Evolutionary conservation across 1,284 basidiomycete species (phyloP), one percentile per base, ranked within the genome.

Genomic region (Cryptococcus hybrid): DNA sequence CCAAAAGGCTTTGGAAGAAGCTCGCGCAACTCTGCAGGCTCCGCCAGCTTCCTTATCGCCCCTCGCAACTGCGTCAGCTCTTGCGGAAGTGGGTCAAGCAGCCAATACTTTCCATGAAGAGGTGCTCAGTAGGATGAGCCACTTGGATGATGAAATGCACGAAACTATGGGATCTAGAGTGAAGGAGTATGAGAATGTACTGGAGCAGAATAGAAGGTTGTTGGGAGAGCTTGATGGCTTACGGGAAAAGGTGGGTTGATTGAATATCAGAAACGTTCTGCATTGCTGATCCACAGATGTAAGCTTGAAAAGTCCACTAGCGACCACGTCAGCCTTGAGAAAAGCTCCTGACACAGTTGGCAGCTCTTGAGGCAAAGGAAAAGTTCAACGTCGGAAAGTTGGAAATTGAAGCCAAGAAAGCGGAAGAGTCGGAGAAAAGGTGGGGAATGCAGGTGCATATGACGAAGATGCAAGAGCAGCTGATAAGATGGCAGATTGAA

Each of bases 61-160:
- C 2, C 18, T 38, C 6, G 49, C 59, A n/a, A 45, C 46, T 6
- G 56, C 47, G 24, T 37, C 37, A 1, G 34, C 52, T 9, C 42
- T 59, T 13, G 34, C 44, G 7, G 55, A 61, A 39, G 24, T 57
- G 18, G 51, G 45, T 35, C 51, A 60, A 38, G 15, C 51, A 36
- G 37, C 56, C 7, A 8, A 46, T 9, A 47, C 47, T 2, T 60
- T 64, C 55, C 56, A 62, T 12, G 62, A 62, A 13, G 60, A 66
- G 38, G 24, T 64, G 3, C 44, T 64, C 47, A 47, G 34, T 40
- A 42, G 60, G 3, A 45, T 64, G 46, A 36, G 38, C 15, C 55
- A 48, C 18, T 46, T 66, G 30, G 59, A 61, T 39, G 60, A 64
- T 36, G 51, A 24, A 15, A 62, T 66, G 60, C 51, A 55, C 37